Base-by-base conservation (phyloP, 306 rosid genomes). In the Sesbania bispinosa region DNA sequence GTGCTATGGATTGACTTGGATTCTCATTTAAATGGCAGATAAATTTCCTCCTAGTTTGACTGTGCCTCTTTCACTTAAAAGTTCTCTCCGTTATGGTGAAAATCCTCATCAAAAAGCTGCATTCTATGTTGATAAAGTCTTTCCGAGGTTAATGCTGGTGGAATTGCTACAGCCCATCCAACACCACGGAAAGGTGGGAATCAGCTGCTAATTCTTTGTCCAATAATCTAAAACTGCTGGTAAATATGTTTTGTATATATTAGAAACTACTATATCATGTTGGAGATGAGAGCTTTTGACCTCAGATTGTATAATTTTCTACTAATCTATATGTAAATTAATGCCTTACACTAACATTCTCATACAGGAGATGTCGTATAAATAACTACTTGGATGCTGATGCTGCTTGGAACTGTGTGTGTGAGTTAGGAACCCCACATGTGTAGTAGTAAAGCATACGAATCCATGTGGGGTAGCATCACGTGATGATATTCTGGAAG, bases 391-490 rank as follows among this genome's bases (percentile, higher is more conserved):
- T 90, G 84, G 98, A 94, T 60, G 95, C 95, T 29, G 98, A 94
- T 85, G 98, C 94, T 24, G 98, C 96, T 62, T 94, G 98, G 96
- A 94, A 94, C 77, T 90, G 97, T 75, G 97, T 89, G 36, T 85
- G 94, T 21, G 96, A 89, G 86, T 94, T 63, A 79, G 27, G 59
- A 74, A 81, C 67, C 96, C 96, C 62, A 89, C 96, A 0, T 94
- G 98, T 79, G 98, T 90, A 8, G 76, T 90, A 57, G 98, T 90
- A 64, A 94, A 90, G 85, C 97, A 88, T 71, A 89, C 98, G 63
- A 94, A 94, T 86, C 97, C 97, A 3, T 94, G 98, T 60, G 95
- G 97, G 36, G 98, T 84, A 72, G 96, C 98, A 65, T 94, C 98
- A 62, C 91, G 98, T 29, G 86, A 80, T 70, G 89, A 94, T 79